Evolutionary conservation across 805 yeast genomes (phyloP).

Genomic region (Candida krabiensis): DNA sequence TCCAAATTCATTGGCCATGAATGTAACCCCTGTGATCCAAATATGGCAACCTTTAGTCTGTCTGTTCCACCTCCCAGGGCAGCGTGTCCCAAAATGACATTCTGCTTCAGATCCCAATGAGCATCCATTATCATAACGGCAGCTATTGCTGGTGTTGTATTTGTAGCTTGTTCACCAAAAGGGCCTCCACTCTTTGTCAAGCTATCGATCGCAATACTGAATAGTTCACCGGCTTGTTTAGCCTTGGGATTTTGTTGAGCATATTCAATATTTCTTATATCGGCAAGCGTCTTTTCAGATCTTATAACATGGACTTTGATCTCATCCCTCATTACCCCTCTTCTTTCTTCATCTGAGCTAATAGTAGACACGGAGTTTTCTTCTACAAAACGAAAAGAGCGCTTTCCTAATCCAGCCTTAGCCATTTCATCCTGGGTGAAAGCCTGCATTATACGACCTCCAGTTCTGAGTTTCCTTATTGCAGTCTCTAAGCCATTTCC

Average conservation of each 20-base stretch:
- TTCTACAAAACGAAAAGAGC: slow-evolving; percentile 75
- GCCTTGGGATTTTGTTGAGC: slow-evolving; percentile 89
- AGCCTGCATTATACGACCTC: slow-evolving; percentile 86
- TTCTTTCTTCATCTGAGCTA: slow-evolving; percentile 39
- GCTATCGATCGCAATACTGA: slow-evolving; percentile 77
- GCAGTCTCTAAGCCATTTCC: slow-evolving; percentile 69
- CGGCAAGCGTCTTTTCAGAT: slow-evolving; percentile 63
- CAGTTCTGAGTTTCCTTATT: slow-evolving; percentile 68
- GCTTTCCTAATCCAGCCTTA: slow-evolving; percentile 69
- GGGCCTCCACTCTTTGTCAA: slow-evolving; percentile 57
- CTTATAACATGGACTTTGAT: slow-evolving; percentile 79
- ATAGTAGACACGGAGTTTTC: slow-evolving; percentile 56
- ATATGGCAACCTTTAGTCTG: slow-evolving; percentile 75
- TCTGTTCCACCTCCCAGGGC: slow-evolving; percentile 89
- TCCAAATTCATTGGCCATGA: slow-evolving; percentile 91
- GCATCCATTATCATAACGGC: slow-evolving; percentile 86
- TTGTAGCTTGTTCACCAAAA: slow-evolving; percentile 36
- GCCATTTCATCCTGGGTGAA: slow-evolving; percentile 89
- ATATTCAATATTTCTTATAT: slow-evolving; percentile 71
- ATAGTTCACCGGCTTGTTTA: slow-evolving; percentile 70
- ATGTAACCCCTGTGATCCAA: slow-evolving; percentile 90
- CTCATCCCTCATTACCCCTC: slow-evolving; percentile 39
- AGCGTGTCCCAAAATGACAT: slow-evolving; percentile 79
- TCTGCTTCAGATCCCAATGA: slow-evolving; percentile 66
- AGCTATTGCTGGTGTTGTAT: slow-evolving; percentile 61